These are phyloP conservation scores for Solanum chmielewskii DNA, from an alignment of 257 asterid genomes.

Conservation along the genomic window DNA sequence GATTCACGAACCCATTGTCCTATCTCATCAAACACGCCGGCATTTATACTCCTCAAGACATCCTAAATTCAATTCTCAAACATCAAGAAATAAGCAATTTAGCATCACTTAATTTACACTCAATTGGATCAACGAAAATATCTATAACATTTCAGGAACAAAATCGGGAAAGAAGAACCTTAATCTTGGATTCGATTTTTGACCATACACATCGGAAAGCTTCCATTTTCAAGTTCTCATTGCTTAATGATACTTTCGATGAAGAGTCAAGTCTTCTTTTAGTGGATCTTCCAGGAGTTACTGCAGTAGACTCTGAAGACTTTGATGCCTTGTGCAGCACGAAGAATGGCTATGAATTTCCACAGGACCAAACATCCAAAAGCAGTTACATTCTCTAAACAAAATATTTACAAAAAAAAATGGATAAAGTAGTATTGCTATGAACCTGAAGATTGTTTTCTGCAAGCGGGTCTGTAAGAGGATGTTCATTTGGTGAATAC, in stretches of 20 bases:
- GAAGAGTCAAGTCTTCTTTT: conserved; percentile 49
- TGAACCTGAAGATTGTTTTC: conserved; percentile 39
- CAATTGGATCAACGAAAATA: neutral
- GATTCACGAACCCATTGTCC: conserved; percentile 60
- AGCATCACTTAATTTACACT: neutral
- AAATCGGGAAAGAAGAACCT: conserved; percentile 20
- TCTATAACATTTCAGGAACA: neutral
- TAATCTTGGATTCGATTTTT: conserved; percentile 45
- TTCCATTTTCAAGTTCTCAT: conserved; percentile 27
- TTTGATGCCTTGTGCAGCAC: conserved; percentile 65
- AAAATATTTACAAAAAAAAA: neutral
- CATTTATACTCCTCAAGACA: conserved; percentile 50
- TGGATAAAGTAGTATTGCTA: neutral
- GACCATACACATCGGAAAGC: conserved; percentile 58
- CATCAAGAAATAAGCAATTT: neutral
- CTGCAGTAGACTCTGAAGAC: conserved; percentile 11
- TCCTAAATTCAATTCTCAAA: conserved; percentile 33
- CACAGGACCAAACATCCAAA: neutral
- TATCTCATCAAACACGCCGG: conserved; percentile 50
- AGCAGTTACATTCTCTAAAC: neutral
- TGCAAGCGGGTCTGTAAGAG: neutral
- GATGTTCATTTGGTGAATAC: neutral
- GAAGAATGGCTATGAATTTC: conserved; percentile 52
- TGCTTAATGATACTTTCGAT: conserved; percentile 9
- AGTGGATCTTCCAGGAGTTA: conserved; percentile 31